Base-by-base conservation (phyloP, 2,329 filamentous ascomycete genomes). In the Aspergillus melleus region DNA sequence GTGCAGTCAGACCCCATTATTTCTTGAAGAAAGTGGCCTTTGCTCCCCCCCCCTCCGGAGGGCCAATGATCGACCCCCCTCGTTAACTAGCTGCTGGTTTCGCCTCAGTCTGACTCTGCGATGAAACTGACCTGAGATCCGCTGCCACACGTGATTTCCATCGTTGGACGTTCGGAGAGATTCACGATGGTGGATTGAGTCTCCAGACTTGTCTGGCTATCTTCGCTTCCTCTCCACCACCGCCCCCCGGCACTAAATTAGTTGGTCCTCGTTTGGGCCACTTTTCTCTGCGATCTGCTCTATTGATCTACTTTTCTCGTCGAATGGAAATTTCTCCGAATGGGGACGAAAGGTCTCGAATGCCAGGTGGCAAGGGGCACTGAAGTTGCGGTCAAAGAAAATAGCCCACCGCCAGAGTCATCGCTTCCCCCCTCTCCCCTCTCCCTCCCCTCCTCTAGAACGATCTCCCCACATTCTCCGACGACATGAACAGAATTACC, bases 321-420 rank as follows among this genome's bases (percentile, higher is more conserved):
- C 52, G 42, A 60, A 58, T 60, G 42, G 26, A 54, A 58, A 55
- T 58, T 57, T 50, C 50, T 51, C 51, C 52, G 30, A 57, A 52
- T 22, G 55, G 49, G 26, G 49, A 49, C 60, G 55, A 55, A 52
- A 42, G 46, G 20, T 49, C 24, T 62, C 42, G 51, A 62, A 44
- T 57, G 55, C 54, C 60, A 61, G 59, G 66, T 68, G 64, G 63
- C 64, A 54, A 62, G 24, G 49, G 24, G 39, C 55, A 60, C 59
- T 54, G 54, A 70, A 69, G 55, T 70, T 69, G 66, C 68, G 68
- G 68, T 70, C 68, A 70, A 61, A 54, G 53, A 42, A 58, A 58
- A n/a, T 42, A 42, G 39, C 56, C 63, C 62, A 65, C 64, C 61
- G 66, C 65, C 64, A 67, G 61, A 57, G 49, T n/a, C 36, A 42